Base-by-base conservation (phyloP, 805 yeast species). In the Starmerella riodocensis region DNA sequence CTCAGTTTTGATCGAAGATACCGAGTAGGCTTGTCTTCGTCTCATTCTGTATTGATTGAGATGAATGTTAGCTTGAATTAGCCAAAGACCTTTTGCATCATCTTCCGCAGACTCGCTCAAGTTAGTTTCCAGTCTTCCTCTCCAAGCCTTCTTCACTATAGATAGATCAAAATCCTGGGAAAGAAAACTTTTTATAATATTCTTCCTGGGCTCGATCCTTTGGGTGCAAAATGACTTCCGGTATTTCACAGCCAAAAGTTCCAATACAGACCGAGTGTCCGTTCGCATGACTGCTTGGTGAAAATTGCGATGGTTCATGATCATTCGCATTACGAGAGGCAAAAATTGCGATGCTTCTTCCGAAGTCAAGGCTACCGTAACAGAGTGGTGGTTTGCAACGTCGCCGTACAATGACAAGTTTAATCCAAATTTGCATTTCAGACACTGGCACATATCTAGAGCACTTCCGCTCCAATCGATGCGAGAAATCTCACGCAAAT, bases 381-480 rank as follows among this genome's bases (percentile, higher is more conserved):
- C 56, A 0, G 78, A 64, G 3, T 61, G 66, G 52, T 88, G 97
- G 45, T 83, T 79, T 29, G 64, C 69, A 0, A 91, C 83, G 2
- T 65, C 64, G 45, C 73, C 74, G 14, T 65, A 64, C 12, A 40
- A 34, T 1, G 76, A 62, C 3, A 85, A 62, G 2, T 64, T 59
- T 36, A 82, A 66, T 32, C 84, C 93, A 51, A 78, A 84, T 8
- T 80, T 68, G 55, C 98, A 91, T 46, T 74, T 67, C 18, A 91
- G 59, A 25, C 83, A 67, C 52, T 88, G 97, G 7, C 83, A 67
- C 34, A 88, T 56, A 32, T 84, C 91, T 7, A 66, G 64, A 33
- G 79, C 86, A 2, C 79, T 67, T 4, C 66, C 67, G 12, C 52
- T 47, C 42, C 63, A 56, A 17, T 65, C 60, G 21, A 70, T 57